Base-by-base conservation (phyloP, 1,284 basidiomycete genomes). In the Puccinia coronata region DNA sequence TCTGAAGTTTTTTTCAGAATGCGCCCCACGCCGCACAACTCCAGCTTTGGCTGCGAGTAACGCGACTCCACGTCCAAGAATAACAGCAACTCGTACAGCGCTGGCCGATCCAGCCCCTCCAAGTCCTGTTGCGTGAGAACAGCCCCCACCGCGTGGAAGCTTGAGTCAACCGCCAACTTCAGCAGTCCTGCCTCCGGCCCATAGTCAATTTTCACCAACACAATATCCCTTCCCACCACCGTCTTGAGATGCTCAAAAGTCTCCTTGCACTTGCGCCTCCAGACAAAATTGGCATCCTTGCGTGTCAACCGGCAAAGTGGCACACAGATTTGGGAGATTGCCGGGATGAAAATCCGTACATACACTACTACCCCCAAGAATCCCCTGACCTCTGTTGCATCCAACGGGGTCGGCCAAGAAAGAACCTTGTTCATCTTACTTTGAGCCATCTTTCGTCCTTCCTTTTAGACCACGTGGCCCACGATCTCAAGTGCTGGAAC, bases 81-180 rank as follows among this genome's bases (percentile, higher is more conserved):
- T 0, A 57, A 1, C 0, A 75, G 0, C 23, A 55, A 59, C 18
- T 75, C 53, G 39, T 74, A 74, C 20, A 55, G 12, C 18, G 28
- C 47, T 20, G 72, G 72, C 53, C 34, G 31, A 28, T 28, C 18
- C 28, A 57, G 11, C 11, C 72, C 72, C n/a, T 55, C 9, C 20
- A 23, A 16, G 36, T 75, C 49, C 31, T 57, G 0, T 1, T 59
- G 72, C 0, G 39, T 57, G 14, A 61, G 8, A 0, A 75, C 31
- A 9, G 34, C 72, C 11, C 72, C 53, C 0, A 34, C 72, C 1
- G 72, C 25, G 23, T 39, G 31, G 18, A 39, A 20, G 20, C 72
- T 75, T 59, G 72, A 75, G 2, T 75, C 72, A 2, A 75, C 72
- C n/a, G 53, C 53, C 1, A 75, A n/a, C 31, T 39, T 57, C 18